These are phyloP conservation scores for Flaveria bidentis DNA, from an alignment of 129 eudicot genomes.

Conservation along the genomic window DNA sequence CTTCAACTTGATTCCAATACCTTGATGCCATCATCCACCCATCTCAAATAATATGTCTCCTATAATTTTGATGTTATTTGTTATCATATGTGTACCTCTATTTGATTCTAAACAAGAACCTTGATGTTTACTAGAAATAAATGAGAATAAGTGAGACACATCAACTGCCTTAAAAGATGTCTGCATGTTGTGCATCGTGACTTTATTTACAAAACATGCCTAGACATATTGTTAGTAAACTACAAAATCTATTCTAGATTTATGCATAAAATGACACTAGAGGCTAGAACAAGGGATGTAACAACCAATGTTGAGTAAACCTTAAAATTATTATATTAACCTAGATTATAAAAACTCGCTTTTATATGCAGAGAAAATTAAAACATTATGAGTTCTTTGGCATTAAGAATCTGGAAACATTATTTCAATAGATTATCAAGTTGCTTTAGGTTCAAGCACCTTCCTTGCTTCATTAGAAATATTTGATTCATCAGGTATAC, in stretches of 20 bases:
- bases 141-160: neutral
- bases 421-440: neutral
- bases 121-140: too few relatives aligned
- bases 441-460: neutral
- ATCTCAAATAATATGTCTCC: neutral
- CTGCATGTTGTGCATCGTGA: constrained; percentile 8
- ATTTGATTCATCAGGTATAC: neutral
- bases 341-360: neutral
- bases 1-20: constrained; percentile 6
- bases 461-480: neutral
- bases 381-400: neutral
- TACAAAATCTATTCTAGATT: neutral
- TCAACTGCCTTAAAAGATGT: neutral
- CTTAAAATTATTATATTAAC: neutral
- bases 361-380: neutral
- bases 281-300: neutral
- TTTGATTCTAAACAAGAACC: neutral
- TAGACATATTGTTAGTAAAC: neutral
- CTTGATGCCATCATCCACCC: constrained; percentile 4
- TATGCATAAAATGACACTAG: neutral
- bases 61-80: neutral
- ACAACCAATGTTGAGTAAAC: neutral
- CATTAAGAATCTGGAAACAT: constrained; percentile 11
- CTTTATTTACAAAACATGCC: neutral
- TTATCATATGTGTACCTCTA: neutral